Base-by-base conservation (phyloP, 805 yeast species). In the Yamadazyma ubonensis region DNA sequence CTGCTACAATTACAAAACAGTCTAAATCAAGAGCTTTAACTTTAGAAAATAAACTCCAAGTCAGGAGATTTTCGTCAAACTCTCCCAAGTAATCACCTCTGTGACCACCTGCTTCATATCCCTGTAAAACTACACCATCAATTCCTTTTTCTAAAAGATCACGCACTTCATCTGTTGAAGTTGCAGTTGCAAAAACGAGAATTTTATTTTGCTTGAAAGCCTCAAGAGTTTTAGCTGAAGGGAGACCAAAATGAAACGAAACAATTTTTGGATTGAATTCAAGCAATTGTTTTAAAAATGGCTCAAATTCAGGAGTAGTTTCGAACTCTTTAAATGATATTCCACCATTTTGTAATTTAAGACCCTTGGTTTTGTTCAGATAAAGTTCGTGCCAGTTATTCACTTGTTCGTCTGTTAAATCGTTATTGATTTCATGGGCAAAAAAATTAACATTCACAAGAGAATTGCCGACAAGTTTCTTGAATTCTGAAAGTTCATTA, bases 61-160 rank as follows among this genome's bases (percentile, higher is more conserved):
- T 72, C 6, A 65, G 53, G 33, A 71, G 54, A 20, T 62, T 57
- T 21, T 57, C 58, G 43, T 70, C 76, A 14, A 39, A 38, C 11
- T 36, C 33, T 7, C 28, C 39, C 14, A 67, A 38, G 37, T 69
- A 73, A 45, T 65, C 71, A 2, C 83, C 83, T 12, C 85, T 58
- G 51, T 79, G 85, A 0, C 85, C 85, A 17, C 85, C 85, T 3
- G 85, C 85, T 48, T 78, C 84, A 53, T 63, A 64, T 0, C 84
- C 84, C 53, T 80, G 86, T 18, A 70, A 63, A 6, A 73, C 60
- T 3, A 79, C 54, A 1, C 75, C 81, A 52, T 77, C 79, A 5
- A 70, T 67, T 0, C 68, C 68, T 12, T 36, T 16, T 0, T 54
- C 50, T 2, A 53, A 21, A 21, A 64, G 54, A 32, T 52, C 25